Evolutionary conservation across 495 filamentous ascomycete species (phyloP).

Genomic region (Symbiotaphrina buchneri): DNA sequence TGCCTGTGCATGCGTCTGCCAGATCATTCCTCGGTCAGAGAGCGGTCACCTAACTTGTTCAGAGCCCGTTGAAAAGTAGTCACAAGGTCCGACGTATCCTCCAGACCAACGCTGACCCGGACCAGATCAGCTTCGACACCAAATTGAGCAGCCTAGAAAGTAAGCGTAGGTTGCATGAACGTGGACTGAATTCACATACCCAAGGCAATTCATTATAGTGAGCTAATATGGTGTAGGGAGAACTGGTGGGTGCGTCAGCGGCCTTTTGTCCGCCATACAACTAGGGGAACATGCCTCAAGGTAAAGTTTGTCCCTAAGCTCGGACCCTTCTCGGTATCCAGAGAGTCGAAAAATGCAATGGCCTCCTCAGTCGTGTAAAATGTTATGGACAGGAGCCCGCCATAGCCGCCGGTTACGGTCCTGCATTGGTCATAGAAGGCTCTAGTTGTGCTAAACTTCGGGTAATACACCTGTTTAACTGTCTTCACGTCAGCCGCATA

Average conservation of each 20-base stretch:
- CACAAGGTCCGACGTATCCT: constrained; percentile 44
- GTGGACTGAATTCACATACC: constrained; percentile 20
- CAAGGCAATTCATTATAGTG: constrained; percentile 87
- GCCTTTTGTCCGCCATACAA: background rate
- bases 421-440: constrained; percentile 58
- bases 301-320: constrained; percentile 97
- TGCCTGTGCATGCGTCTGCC: too few species aligned
- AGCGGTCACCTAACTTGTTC: too few species aligned
- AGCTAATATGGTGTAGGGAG: constrained; percentile 76
- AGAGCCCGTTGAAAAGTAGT: constrained; percentile 23
- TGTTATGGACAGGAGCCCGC: constrained; percentile 66
- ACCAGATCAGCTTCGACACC: constrained; percentile 60
- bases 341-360: constrained; percentile 58
- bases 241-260: constrained; percentile 19
- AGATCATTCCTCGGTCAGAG: too few species aligned
- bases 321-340: constrained; percentile 81
- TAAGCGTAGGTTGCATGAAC: constrained; percentile 2
- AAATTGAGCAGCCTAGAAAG: constrained; percentile 39
- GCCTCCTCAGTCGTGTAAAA: constrained; percentile 51
- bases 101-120: constrained; percentile 75
- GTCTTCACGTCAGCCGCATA: constrained; percentile 5
- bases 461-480: constrained; percentile 75
- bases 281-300: constrained; percentile 26
- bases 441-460: constrained; percentile 48
- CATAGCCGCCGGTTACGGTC: constrained; percentile 61